Base-by-base conservation (phyloP, 176 grass and related monocot species). In the Saccharum spontaneum region DNA sequence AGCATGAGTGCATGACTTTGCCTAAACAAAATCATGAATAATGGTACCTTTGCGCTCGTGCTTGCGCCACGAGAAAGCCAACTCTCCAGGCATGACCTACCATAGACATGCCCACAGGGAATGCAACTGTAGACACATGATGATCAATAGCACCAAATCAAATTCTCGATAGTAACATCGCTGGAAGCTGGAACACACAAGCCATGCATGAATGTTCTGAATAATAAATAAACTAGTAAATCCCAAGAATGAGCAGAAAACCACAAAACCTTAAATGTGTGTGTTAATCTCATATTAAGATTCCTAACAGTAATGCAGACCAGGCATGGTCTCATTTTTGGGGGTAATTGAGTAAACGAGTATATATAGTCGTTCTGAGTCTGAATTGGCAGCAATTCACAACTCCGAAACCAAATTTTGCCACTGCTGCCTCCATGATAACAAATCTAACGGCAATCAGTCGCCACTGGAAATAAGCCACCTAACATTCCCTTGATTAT, bases 71-170 rank as follows among this genome's bases (percentile, higher is more conserved):
- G 11, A 23, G n/a, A 13, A 14, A 78, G 55, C 36, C 54, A 78
- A 18, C 3, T 78, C 52, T 78, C 75, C 22, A 78, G 22, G 55
- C 75, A 78, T 9, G 75, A 61, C 20, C 75, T 78, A 22, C 75
- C 75, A 23, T 78, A 78, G 8, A 78, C 75, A 78, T 78, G 75
- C 3, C 75, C 75, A n/a, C 55, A 78, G 34, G 75, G 75, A 62
- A 78, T 78, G 75, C 55, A 78, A n/a, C 75, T 78, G 54, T 7
- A 26, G 60, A 28, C 10, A 63, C 9, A 13, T 63, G 60, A 28
- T 18, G 23, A 28, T 63, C 60, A 63, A 13, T 63, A 23, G 23
- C 4, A 28, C 10, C 20, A 63, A 18, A 63, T 63, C 3, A 12
- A 63, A 63, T 63, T 28, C 60, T 13, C 10, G 3, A n/a, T 24